Evolutionary conservation across 1,284 basidiomycete genomes (phyloP), one percentile per base, ranked within the genome.

Genomic region (Nidula niveotomentosa): DNA sequence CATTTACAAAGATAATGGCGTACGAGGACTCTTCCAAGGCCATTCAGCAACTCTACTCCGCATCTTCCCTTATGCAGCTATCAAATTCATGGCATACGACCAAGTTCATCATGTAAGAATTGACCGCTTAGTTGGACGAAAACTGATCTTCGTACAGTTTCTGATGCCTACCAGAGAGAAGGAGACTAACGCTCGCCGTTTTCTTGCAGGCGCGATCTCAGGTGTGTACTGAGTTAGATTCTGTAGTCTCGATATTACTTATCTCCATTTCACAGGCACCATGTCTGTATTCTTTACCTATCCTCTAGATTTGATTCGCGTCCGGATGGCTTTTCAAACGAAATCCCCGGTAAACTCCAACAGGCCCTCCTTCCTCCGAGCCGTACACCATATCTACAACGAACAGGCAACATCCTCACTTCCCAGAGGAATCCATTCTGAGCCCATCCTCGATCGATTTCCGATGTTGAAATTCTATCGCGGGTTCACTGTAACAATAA

Each of bases 81-180:
- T 99, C 72, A 98, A 98, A 74, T 99, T 96, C 68, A 96, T 98
- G 90, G 88, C 93, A 2, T 99, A 99, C 70, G 96, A 98, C 72
- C 88, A 91, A 70, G 76, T 91, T 53, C 91, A 91, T 74, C 75
- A 84, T 62, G 88, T 10, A 33, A 36, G 12, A 17, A 13, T 43
- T 17, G 12, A 13, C 15, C 39, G 39, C 23, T 23, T 23, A 23
- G 23, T 23, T 23, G 23, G 23, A 23, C 23, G 23, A 23, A 23
- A 5, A 23, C 23, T 23, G 34, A 33, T 5, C 18, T 15, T 47
- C 18, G 5, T 47, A 12, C 9, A 86, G 85, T 36, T 82, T 18
- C 72, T 99, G 49, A 98, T 99, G 86, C 94, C 95, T 0, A 91
- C 90, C 0, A 80, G 79, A 58, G 81, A 88, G 50, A 69, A 83